phyloP scores from a whole-genome alignment of 1,284 basidiomycete species.

The Malassezia nana region DNA sequence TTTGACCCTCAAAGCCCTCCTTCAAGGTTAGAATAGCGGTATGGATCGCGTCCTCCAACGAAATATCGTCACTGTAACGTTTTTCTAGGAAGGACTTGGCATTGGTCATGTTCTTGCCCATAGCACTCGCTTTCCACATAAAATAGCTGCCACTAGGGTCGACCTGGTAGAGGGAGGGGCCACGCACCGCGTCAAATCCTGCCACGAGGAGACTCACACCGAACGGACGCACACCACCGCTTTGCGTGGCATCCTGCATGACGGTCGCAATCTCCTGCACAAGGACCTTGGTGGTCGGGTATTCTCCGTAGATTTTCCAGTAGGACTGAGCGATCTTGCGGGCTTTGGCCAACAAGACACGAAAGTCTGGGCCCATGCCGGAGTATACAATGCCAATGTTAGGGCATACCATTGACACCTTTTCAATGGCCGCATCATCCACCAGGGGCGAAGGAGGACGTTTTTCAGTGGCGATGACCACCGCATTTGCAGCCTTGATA shows the following conservation, averaged over 20 bases:
- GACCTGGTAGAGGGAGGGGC: slow-evolving; percentile 90
- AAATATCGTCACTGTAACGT: slow-evolving; percentile 96
- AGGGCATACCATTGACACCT: slow-evolving; percentile 85
- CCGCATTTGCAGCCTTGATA: slow-evolving; percentile 97
- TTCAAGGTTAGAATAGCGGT: slow-evolving; percentile 96
- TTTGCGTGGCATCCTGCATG: slow-evolving; percentile 98
- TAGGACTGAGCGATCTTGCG: slow-evolving; percentile 96
- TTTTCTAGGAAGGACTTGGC: slow-evolving; percentile 99
- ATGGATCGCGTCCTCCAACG: slow-evolving; percentile 96
- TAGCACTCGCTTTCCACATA: slow-evolving; percentile 98
- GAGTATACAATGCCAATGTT: slow-evolving; percentile 96
- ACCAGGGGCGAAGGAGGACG: slow-evolving; percentile 93
- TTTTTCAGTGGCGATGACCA: slow-evolving; percentile 99
- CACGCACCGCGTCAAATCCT: slow-evolving; percentile 83
- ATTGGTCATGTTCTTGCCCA: slow-evolving; percentile 99
- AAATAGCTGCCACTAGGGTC: slow-evolving; percentile 89
- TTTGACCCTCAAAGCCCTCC: slow-evolving; percentile 97
- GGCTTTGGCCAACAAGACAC: slow-evolving; percentile 82
- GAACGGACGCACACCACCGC: slow-evolving; percentile 93
- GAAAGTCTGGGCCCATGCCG: slow-evolving; percentile 98
- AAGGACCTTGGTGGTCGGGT: slow-evolving; percentile 90
- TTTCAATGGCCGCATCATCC: slow-evolving; percentile 93
- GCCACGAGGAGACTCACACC: slow-evolving; percentile 93
- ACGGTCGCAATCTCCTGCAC: slow-evolving; percentile 95
- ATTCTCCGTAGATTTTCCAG: slow-evolving; percentile 98